Conservation (phyloP, 2,329 filamentous ascomycete genomes). For the Epichloe scottii region DNA sequence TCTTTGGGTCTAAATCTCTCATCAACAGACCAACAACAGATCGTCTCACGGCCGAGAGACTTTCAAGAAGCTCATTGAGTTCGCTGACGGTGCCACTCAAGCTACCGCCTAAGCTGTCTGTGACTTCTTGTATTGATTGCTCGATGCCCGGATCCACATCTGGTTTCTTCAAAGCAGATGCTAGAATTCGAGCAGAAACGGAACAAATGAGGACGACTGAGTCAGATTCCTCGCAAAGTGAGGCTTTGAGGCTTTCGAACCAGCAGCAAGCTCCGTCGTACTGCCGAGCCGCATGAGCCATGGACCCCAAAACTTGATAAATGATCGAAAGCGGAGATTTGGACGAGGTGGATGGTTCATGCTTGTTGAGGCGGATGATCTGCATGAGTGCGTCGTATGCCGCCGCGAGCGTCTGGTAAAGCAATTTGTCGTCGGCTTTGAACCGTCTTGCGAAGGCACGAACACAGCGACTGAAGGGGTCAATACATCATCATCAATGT, state of each 20-base stretch:
- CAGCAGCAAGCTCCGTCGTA: slow-evolving; percentile 42
- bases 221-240: slow-evolving; percentile 26
- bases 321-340: slow-evolving; percentile 33
- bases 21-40: slow-evolving; percentile 38
- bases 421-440: slow-evolving; percentile 22
- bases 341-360: slow-evolving; percentile 23
- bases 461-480: slow-evolving; percentile 49
- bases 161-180: slow-evolving; percentile 37
- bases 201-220: slow-evolving; percentile 39
- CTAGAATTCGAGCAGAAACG: slow-evolving; percentile 40
- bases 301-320: slow-evolving; percentile 39
- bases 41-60: slow-evolving; percentile 42
- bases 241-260: slow-evolving; percentile 33
- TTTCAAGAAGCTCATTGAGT: slow-evolving; percentile 47
- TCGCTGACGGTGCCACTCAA: slow-evolving; percentile 47
- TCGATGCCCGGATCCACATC: slow-evolving; percentile 25
- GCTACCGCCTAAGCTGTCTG: slow-evolving; percentile 43
- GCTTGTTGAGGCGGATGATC: slow-evolving; percentile 21
- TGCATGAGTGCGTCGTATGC: slow-evolving; percentile 20
- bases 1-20: slow-evolving; percentile 12
- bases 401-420: slow-evolving; percentile 23
- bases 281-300: slow-evolving; percentile 32
- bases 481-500: slow-evolving; percentile 52
- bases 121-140: slow-evolving; percentile 32
- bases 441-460: slow-evolving; percentile 46